Evolutionary conservation across 768 basidiomycete species (phyloP).

Genomic region (Candolleomyces eurysporus): DNA sequence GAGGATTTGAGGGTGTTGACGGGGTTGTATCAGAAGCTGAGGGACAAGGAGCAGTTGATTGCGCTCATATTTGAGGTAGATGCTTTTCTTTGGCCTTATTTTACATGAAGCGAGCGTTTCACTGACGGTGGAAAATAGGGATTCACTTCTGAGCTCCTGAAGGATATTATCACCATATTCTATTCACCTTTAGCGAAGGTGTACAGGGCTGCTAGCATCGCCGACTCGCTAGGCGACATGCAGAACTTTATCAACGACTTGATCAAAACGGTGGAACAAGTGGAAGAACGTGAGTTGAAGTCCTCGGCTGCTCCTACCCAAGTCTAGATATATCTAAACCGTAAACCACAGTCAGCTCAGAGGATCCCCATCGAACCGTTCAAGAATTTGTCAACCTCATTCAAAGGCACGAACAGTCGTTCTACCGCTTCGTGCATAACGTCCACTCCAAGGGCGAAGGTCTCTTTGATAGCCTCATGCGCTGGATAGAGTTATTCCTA

Average conservation of each 20-base stretch:
- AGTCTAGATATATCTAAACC: not conserved
- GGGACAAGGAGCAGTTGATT: constrained; percentile 90
- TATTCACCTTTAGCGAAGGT: constrained; percentile 96
- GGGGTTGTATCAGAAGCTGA: constrained; percentile 71
- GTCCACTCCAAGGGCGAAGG: constrained; percentile 96
- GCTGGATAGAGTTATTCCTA: constrained; percentile 95
- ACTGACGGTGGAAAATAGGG: constrained; percentile 50
- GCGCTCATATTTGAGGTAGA: constrained; percentile 91
- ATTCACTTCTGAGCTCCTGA: constrained; percentile 89
- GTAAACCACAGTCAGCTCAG: constrained; percentile 63
- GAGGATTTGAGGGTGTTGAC: constrained; percentile 86
- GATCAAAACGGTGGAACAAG: constrained; percentile 88
- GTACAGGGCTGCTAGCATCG: constrained; percentile 95
- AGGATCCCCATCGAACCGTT: constrained; percentile 83
- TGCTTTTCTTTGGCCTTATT: not conserved
- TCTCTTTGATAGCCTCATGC: constrained; percentile 91
- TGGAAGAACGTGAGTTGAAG: constrained; percentile 75
- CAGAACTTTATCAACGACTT: constrained; percentile 95
- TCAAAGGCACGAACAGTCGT: constrained; percentile 90
- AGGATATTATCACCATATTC: constrained; percentile 99
- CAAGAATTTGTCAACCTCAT: constrained; percentile 93
- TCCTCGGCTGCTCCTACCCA: not conserved
- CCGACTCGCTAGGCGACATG: constrained; percentile 86
- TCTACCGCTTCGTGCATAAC: constrained; percentile 97
- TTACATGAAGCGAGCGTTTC: not conserved